These are phyloP conservation scores for Fusarium circinatum DNA, from an alignment of 2,329 filamentous ascomycete species.

Conservation along the genomic window DNA sequence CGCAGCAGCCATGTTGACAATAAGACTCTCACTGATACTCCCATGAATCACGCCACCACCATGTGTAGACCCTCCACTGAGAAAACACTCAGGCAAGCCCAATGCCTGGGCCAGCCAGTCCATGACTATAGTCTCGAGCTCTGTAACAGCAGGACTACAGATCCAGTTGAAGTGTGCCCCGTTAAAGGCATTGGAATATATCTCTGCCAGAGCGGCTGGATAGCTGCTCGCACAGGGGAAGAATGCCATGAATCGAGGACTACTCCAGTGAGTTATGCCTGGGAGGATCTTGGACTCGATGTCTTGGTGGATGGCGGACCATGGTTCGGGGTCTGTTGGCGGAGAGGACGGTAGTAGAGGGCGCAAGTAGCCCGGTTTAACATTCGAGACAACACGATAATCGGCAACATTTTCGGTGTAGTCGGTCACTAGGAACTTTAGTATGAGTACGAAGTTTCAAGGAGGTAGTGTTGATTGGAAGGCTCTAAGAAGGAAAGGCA, in stretches of 20 bases:
- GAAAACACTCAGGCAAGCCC: conserved; percentile 76
- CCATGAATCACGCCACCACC: conserved; percentile 97
- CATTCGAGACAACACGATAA: conserved; percentile 77
- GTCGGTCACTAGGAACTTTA: conserved; percentile 69
- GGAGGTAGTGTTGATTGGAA: neutral
- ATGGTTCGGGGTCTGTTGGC: conserved; percentile 75
- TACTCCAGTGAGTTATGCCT: conserved; percentile 94
- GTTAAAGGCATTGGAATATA: conserved; percentile 90
- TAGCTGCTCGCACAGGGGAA: conserved; percentile 86
- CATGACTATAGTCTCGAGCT: conserved; percentile 91
- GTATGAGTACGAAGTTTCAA: neutral
- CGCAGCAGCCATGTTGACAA: conserved; percentile 88
- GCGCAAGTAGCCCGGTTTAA: conserved; percentile 86
- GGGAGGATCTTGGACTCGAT: conserved; percentile 89
- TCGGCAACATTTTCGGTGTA: conserved; percentile 83
- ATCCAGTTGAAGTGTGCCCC: conserved; percentile 98
- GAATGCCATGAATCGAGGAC: conserved; percentile 95
- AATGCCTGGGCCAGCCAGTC: conserved; percentile 89
- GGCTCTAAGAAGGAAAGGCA: neutral
- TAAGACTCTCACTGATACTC: conserved; percentile 85
- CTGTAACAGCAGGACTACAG: conserved; percentile 89
- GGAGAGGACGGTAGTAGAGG: conserved; percentile 77
- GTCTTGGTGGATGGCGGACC: conserved; percentile 83
- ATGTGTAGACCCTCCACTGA: conserved; percentile 73
- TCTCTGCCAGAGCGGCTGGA: conserved; percentile 87